Evolutionary conservation across 352 stramenopile species (phyloP).

Genomic region (Globisporangium cystogenes): DNA sequence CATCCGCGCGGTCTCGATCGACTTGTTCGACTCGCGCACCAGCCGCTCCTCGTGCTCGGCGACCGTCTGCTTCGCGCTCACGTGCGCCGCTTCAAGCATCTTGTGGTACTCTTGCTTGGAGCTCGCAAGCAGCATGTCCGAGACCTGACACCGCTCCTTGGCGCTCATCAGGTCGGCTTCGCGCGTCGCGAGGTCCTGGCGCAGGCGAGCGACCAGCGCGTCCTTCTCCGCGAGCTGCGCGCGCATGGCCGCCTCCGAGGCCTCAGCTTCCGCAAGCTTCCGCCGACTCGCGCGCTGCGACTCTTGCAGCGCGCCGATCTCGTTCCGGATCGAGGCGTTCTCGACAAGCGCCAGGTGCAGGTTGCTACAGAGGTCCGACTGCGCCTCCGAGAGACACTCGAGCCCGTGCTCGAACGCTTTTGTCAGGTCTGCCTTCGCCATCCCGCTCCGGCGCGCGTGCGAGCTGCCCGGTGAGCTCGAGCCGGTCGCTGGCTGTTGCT

Average conservation of each 20-base stretch:
- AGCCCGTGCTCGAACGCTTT: constrained; percentile 43
- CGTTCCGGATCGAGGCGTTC: constrained; percentile 71
- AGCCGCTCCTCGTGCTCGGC: constrained; percentile 61
- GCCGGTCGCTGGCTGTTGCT: constrained; percentile 16
- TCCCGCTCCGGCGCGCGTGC: constrained; percentile 8
- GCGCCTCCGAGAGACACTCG: constrained; percentile 54
- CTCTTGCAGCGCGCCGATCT: constrained; percentile 49
- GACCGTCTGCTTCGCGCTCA: constrained; percentile 35
- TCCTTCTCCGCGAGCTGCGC: constrained; percentile 32
- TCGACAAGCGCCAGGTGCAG: constrained; percentile 67
- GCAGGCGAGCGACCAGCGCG: constrained; percentile 29
- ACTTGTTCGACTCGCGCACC: constrained; percentile 72
- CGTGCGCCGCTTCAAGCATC: constrained; percentile 40
- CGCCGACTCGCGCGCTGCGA: constrained; percentile 37
- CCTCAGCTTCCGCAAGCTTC: constrained; percentile 24
- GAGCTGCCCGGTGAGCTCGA: neutral
- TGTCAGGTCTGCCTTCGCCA: constrained; percentile 8
- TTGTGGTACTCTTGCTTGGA: constrained; percentile 37
- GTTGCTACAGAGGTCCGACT: constrained; percentile 51
- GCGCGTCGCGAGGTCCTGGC: constrained; percentile 30
- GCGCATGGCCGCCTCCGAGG: constrained; percentile 11
- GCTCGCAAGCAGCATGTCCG: constrained; percentile 24
- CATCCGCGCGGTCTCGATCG: constrained; percentile 58
- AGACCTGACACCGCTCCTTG: constrained; percentile 27
- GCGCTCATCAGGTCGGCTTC: constrained; percentile 29